phyloP scores from a whole-genome alignment of 371 early-diverging fungal genomes.

The Haplosporangium sp. region DNA sequence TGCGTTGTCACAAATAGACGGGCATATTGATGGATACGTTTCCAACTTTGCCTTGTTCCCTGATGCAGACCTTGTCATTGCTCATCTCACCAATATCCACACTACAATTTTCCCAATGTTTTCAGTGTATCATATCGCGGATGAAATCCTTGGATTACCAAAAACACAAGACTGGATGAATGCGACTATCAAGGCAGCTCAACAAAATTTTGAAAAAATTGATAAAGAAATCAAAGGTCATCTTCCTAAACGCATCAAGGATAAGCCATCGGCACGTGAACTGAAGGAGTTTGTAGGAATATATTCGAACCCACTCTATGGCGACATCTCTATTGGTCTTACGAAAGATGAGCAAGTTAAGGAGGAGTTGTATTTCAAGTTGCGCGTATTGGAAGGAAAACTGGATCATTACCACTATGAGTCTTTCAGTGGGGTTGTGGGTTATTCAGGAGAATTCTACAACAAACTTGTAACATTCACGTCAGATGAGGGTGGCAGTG shows the following conservation, averaged over 20 bases:
- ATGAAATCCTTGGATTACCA: conserved; percentile 24
- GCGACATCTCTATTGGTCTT: conserved; percentile 8
- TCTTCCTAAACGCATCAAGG: conserved; percentile 20
- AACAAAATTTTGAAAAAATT: not conserved
- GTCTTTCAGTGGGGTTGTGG: not conserved
- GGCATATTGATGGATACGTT: conserved; percentile 9
- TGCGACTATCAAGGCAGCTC: not conserved
- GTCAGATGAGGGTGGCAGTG: no score
- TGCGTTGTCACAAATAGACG: conserved; percentile 2
- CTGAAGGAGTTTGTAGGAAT: conserved; percentile 11
- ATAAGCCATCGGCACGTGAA: conserved; percentile 16
- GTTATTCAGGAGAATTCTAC: no score
- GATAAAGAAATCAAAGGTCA: not conserved
- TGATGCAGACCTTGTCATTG: conserved; percentile 23
- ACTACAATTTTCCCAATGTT: conserved; percentile 6
- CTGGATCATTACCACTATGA: conserved; percentile 34
- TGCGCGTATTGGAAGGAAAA: not conserved
- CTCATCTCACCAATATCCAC: conserved; percentile 18
- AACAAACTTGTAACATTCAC: no score
- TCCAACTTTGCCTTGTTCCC: conserved; percentile 20
- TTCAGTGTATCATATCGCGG: conserved; percentile 16
- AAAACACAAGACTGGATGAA: conserved; percentile 20
- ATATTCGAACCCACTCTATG: conserved; percentile 17
- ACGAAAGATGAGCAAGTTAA: not conserved
- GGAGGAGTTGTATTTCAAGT: conserved; percentile 9